Percentiles rank a stretch among this genome's conserved stretches.
Evolutionary conservation across 2,329 filamentous ascomycete genomes (phyloP).

Genomic region (Trichoderma hamatum): DNA sequence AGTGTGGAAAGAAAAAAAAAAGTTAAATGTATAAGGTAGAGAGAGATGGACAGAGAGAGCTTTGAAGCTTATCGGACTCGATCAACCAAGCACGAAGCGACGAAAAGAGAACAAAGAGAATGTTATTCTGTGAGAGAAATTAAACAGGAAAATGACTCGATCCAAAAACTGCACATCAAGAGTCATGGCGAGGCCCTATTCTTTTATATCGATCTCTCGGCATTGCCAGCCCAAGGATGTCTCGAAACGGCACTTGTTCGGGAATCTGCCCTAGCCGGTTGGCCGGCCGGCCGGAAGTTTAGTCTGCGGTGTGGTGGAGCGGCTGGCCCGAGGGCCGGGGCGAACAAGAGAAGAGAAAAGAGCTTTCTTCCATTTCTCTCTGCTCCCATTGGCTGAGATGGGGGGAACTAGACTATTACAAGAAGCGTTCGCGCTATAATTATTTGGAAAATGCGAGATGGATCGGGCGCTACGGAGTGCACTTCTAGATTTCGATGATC

Average conservation of each 20-base stretch:
- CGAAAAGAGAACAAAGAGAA: neutral
- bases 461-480: neutral
- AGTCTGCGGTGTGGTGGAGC: neutral
- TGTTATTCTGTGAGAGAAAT: neutral
- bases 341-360: neutral
- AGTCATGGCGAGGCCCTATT: neutral
- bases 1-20: neutral
- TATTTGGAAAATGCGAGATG: neutral
- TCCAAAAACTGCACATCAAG: neutral
- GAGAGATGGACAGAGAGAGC: neutral
- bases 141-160: neutral
- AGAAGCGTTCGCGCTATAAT: neutral
- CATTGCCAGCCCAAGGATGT: neutral
- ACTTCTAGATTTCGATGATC: neutral
- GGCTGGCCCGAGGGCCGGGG: neutral
- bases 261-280: conserved; percentile 1
- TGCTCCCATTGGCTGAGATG: neutral
- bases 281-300: conserved; percentile 23
- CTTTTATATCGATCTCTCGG: conserved; percentile 18
- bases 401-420: neutral
- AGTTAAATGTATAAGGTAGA: neutral
- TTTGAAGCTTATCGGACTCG: neutral
- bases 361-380: neutral
- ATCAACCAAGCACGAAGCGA: neutral
- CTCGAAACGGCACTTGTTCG: conserved; percentile 15